Evolutionary conservation across 73 alveolate genomes (phyloP).

Genomic region (Paramecium sonneborni): DNA sequence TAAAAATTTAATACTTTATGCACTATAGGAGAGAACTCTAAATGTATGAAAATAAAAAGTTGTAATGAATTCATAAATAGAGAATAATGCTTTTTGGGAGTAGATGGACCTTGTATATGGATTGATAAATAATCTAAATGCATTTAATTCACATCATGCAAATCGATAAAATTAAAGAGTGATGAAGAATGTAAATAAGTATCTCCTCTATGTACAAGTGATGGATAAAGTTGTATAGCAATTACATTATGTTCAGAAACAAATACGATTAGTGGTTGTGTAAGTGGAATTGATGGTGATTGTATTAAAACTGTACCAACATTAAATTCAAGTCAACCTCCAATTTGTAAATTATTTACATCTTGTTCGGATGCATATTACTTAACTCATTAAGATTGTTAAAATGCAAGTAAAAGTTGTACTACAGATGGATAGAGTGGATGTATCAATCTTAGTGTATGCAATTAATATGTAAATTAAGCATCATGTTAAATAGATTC

Average conservation of each 20-base stretch:
- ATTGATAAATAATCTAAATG: background rate
- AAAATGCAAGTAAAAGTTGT: background rate
- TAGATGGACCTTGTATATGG: conserved; percentile 52
- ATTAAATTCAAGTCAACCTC: background rate
- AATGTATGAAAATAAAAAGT: background rate
- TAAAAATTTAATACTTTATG: background rate
- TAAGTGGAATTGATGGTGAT: conserved; percentile 38
- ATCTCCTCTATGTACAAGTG: background rate
- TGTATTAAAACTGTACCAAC: background rate
- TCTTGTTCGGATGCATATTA: background rate
- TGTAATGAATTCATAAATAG: background rate
- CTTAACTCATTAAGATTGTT: background rate
- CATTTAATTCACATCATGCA: background rate
- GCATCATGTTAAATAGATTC: background rate
- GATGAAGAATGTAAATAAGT: background rate
- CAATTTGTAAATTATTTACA: background rate
- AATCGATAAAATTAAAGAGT: background rate
- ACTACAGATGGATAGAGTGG: conserved; percentile 6
- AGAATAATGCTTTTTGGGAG: background rate
- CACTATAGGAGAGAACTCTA: background rate
- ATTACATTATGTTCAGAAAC: conserved; percentile 21
- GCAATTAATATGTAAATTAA: background rate
- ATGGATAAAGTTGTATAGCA: background rate
- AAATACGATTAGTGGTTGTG: background rate
- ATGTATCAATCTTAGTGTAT: conserved; percentile 3